phyloP scores from a whole-genome alignment of 805 yeast genomes.

The Candida railenensis region DNA sequence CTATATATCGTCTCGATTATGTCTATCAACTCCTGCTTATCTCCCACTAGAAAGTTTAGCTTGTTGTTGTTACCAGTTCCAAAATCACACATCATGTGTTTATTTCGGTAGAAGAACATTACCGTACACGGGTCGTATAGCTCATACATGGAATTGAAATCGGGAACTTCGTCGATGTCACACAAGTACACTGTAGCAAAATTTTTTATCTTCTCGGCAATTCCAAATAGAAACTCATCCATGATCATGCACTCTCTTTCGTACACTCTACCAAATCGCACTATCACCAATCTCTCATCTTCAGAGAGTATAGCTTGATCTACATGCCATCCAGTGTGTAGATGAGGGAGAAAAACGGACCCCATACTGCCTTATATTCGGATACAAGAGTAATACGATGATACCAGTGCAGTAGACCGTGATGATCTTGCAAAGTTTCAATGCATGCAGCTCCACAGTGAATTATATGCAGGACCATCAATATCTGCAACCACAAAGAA shows the following conservation, averaged over 20 bases:
- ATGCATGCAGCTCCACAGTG: too few relatives aligned
- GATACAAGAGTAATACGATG: too few relatives aligned
- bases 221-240: constrained; percentile 80
- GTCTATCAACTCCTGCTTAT: constrained; percentile 88
- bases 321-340: constrained; percentile 91
- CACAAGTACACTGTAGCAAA: constrained; percentile 88
- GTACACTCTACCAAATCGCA: constrained; percentile 81
- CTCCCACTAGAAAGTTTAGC: constrained; percentile 70
- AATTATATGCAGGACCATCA: too few relatives aligned
- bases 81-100: constrained; percentile 97
- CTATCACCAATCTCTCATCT: constrained; percentile 81
- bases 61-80: constrained; percentile 98
- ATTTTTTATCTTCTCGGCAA: constrained; percentile 81
- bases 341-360: constrained; percentile 77
- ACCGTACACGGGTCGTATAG: constrained; percentile 85
- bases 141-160: constrained; percentile 86
- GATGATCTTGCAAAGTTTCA: too few relatives aligned
- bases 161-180: constrained; percentile 86
- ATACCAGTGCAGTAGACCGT: too few relatives aligned
- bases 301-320: constrained; percentile 95
- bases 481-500: too few relatives aligned
- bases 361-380: constrained; percentile 53
- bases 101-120: constrained; percentile 91
- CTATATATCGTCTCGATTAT: constrained; percentile 85
- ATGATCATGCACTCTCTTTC: constrained; percentile 81